Conservation (phyloP, 208 protist species). For the Trypanosoma melophagium region DNA sequence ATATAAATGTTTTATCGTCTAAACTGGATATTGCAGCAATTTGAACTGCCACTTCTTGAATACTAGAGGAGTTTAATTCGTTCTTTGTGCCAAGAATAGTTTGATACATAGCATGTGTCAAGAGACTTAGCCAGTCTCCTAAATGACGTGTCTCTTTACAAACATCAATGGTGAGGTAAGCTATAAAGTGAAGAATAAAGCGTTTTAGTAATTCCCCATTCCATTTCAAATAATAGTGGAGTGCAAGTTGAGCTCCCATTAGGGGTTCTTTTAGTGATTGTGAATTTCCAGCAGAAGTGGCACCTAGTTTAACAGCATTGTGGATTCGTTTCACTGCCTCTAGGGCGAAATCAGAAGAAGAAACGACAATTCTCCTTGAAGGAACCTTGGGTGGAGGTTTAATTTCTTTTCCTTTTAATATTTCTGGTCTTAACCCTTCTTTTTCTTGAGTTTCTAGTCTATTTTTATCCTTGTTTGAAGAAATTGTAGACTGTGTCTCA, state of each 20-base stretch:
- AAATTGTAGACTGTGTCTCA: background rate
- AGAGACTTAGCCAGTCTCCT: constrained; percentile 16
- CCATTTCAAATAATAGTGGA: constrained; percentile 12
- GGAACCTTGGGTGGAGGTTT: constrained; percentile 4
- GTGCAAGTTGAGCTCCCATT: constrained; percentile 5
- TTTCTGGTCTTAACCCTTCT: background rate
- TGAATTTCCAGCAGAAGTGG: background rate
- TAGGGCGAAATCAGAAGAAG: background rate
- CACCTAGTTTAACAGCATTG: constrained; percentile 2
- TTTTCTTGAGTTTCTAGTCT: background rate
- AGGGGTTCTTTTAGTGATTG: background rate
- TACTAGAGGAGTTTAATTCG: background rate
- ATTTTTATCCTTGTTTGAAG: background rate
- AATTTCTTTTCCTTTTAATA: background rate
- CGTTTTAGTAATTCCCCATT: background rate
- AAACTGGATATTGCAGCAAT: background rate
- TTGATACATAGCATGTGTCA: constrained; percentile 18
- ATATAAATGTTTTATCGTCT: constrained; percentile 1
- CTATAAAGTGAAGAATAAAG: constrained; percentile 16
- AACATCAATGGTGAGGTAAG: constrained; percentile 5
- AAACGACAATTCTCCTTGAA: constrained; percentile 2
- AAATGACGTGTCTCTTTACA: constrained; percentile 16
- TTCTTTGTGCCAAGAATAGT: background rate
- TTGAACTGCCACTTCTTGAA: background rate
- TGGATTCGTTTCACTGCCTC: constrained; percentile 5